phyloP scores from a whole-genome alignment of 2,329 filamentous ascomycete species.

The Paracorniculantispora psalliotae region DNA sequence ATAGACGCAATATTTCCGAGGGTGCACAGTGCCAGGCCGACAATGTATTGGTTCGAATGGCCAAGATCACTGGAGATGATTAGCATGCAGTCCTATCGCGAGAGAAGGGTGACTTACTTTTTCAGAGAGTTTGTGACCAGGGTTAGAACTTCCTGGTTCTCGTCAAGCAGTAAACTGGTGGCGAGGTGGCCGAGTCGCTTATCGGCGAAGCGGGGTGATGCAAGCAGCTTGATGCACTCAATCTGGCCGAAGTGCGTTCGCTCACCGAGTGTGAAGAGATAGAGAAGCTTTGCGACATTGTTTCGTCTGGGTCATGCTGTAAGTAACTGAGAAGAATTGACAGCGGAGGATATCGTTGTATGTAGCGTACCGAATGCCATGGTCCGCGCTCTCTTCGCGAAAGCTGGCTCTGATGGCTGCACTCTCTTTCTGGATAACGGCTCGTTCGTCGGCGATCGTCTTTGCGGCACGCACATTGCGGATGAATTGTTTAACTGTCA shows the following conservation, averaged over 20 bases:
- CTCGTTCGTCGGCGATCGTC: conserved; percentile 97
- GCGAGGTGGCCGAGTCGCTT: conserved; percentile 94
- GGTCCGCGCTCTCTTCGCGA: conserved; percentile 91
- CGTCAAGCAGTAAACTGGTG: conserved; percentile 91
- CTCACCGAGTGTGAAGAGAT: conserved; percentile 96
- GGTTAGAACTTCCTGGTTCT: conserved; percentile 97
- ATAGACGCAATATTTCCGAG: conserved; percentile 96
- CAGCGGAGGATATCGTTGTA: background rate
- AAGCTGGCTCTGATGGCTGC: conserved; percentile 96
- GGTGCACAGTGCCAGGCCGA: conserved; percentile 91
- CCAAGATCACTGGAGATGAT: conserved; percentile 69
- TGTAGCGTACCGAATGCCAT: conserved; percentile 69
- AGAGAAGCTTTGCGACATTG: conserved; percentile 97
- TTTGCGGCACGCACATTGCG: conserved; percentile 97
- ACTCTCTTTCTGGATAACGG: conserved; percentile 98
- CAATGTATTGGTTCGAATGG: conserved; percentile 97
- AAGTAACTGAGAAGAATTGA: background rate
- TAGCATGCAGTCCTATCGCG: conserved; percentile 9
- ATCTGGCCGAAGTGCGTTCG: conserved; percentile 98
- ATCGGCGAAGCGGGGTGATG: conserved; percentile 94
- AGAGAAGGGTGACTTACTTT: conserved; percentile 57
- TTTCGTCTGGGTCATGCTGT: conserved; percentile 64
- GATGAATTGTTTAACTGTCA: conserved; percentile 96
- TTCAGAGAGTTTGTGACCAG: conserved; percentile 96
- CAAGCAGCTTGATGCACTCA: conserved; percentile 95